Base-by-base conservation (phyloP, 192 early-diverging fungal species). In the Backusella australiensis region DNA sequence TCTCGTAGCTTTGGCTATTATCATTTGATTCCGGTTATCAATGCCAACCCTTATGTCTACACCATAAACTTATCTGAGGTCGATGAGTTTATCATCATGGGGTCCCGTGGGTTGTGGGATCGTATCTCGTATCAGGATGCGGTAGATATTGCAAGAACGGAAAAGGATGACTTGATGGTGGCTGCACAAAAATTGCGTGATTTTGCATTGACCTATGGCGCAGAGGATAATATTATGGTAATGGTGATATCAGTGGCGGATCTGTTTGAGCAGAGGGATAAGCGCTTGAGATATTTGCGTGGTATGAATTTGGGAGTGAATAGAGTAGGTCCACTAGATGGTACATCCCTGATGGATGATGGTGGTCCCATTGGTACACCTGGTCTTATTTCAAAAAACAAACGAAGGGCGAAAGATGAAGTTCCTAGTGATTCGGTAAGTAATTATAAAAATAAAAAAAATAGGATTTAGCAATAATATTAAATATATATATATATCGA, bases 1-100 rank as follows among this genome's bases (percentile, higher is more conserved):
- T 94, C 94, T 5, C 85, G 94, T 19, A 90, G 89, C 1, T 96
- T 97, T 86, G 96, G 96, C 0, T 95, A 96, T 83, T 97, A 93
- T 76, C 88, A 93, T 70, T 77, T 95, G 56, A 86, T 93, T 12
- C 94, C 94, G 4, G 84, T 89, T 21, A 90, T 97, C 42, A 96
- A 96, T 74, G 91, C 95, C 1, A 93, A 95, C 67, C 95, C 96
- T 6, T 94, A 81, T 34, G 92, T 96, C 73, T 85, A 88, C 52
- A 81, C 83, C 11, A 86, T 94, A 2, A 86, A 91, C 34, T 81
- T 97, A 71, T 86, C 94, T 0, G 91, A 96, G 75, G 90, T 90
- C 29, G 94, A 94, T 73, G 93, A 95, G 77, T 92, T 94, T 77
- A 69, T 94, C 34, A 92, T 94, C 69, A 86, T 94, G 85, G 91